A percentile compares a stretch with the other conserved stretches of the same genome.
Conservation (phyloP, 2,329 filamentous ascomycete species). For the Phialocephala sp. region DNA sequence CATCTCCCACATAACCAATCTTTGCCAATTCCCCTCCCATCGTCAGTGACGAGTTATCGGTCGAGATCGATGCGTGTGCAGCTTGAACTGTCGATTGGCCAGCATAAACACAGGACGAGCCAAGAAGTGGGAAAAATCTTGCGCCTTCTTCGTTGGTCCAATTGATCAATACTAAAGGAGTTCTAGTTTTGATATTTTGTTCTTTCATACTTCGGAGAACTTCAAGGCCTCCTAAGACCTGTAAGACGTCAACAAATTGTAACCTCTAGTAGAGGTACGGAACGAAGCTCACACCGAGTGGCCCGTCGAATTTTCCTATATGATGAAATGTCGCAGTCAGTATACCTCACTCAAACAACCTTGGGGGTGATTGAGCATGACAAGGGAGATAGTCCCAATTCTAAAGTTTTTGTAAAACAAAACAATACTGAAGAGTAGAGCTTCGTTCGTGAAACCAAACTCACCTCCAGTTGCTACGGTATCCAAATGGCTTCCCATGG, state of each 20-base stretch:
- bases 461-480: conserved; percentile 58
- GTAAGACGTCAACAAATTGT: not conserved
- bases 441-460: too few relatives aligned
- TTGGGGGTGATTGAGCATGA: too few relatives aligned
- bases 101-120: conserved; percentile 73
- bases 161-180: conserved; percentile 58
- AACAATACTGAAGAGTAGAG: too few relatives aligned
- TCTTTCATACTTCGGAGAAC: conserved; percentile 73
- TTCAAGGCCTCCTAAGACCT: conserved; percentile 60
- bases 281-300: conserved; percentile 67
- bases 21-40: conserved; percentile 55
- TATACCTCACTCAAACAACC: not conserved
- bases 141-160: conserved; percentile 71
- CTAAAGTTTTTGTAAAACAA: too few relatives aligned
- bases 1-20: conserved; percentile 71
- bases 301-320: conserved; percentile 69
- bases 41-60: conserved; percentile 21
- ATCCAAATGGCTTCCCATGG: conserved; percentile 72
- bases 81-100: conserved; percentile 45
- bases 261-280: not conserved
- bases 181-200: conserved; percentile 70
- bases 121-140: conserved; percentile 75
- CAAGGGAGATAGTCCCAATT: too few relatives aligned
- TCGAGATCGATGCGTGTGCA: conserved; percentile 65
- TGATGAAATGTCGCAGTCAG: not conserved